phyloP scores from a whole-genome alignment of 2,329 filamentous ascomycete genomes.

The Xylariaceae sp. region DNA sequence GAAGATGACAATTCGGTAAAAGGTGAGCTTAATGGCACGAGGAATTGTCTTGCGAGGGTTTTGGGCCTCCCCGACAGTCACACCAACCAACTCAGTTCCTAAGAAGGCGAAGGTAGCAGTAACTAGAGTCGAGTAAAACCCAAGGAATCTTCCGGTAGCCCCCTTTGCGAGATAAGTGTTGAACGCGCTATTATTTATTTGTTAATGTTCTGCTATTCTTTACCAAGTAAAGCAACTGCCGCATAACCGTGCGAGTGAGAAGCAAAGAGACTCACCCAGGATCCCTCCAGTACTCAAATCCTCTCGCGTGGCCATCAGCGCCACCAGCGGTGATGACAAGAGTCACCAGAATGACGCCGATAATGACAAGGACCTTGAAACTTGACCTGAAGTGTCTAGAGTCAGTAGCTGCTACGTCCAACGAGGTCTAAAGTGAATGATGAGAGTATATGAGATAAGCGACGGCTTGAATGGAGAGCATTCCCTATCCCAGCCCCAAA shows the following conservation, averaged over 20 bases:
- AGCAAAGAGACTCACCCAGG: constrained; percentile 55
- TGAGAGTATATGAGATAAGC: not conserved
- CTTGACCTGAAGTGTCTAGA: constrained; percentile 47
- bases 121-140: constrained; percentile 74
- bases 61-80: constrained; percentile 79
- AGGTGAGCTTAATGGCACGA: constrained; percentile 78
- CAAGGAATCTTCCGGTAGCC: constrained; percentile 60
- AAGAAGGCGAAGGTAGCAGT: constrained; percentile 81
- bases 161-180: constrained; percentile 52
- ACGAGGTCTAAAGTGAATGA: not conserved
- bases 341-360: constrained; percentile 69
- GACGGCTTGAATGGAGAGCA: too few relatives aligned
- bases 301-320: constrained; percentile 65
- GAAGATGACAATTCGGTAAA: constrained; percentile 83
- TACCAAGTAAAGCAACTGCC: not conserved
- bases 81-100: constrained; percentile 77
- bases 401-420: constrained; percentile 3
- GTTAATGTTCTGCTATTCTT: not conserved
- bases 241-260: not conserved
- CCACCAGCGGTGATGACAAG: constrained; percentile 69
- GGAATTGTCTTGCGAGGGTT: constrained; percentile 80
- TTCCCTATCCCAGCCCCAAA: not conserved
- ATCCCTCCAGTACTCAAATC: constrained; percentile 70
- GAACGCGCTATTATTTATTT: constrained; percentile 50
- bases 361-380: constrained; percentile 71